These are phyloP conservation scores for Heritiera fomes DNA, from an alignment of 345 rosid species.

Conservation along the genomic window DNA sequence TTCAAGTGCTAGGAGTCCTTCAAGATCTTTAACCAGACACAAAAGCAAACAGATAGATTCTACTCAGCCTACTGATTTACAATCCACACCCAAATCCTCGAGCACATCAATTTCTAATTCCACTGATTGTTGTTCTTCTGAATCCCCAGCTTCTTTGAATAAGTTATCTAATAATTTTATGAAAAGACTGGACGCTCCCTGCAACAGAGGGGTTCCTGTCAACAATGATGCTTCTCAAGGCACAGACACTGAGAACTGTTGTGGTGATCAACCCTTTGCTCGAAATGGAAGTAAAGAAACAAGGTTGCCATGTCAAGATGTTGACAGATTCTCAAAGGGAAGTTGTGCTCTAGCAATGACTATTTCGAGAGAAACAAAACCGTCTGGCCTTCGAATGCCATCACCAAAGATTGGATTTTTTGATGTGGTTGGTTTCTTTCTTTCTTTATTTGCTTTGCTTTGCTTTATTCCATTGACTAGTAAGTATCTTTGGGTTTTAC, in stretches of 20 bases:
- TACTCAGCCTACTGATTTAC: slow-evolving; percentile 14
- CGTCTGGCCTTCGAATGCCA: slow-evolving; percentile 48
- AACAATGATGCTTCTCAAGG: slow-evolving; percentile 15
- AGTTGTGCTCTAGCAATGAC: slow-evolving; percentile 11
- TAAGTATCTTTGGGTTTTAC: not conserved
- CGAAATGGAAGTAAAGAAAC: slow-evolving; percentile 20
- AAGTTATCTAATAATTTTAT: slow-evolving; percentile 13
- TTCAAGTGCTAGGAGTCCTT: slow-evolving; percentile 29
- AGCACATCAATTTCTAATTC: slow-evolving; percentile 30
- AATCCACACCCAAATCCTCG: slow-evolving; percentile 28
- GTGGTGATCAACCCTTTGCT: not conserved
- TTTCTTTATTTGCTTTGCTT: not conserved
- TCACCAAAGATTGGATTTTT: slow-evolving; percentile 54
- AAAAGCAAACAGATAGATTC: slow-evolving; percentile 21
- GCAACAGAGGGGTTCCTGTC: not conserved
- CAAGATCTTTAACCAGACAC: slow-evolving; percentile 17
- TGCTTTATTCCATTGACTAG: not conserved
- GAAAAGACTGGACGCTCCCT: not conserved
- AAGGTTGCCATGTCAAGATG: slow-evolving; percentile 7
- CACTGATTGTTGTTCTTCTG: slow-evolving; percentile 27
- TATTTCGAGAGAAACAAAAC: slow-evolving; percentile 22
- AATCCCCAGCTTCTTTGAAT: slow-evolving; percentile 20
- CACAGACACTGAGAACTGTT: slow-evolving; percentile 13
- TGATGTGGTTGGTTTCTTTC: slow-evolving; percentile 37
- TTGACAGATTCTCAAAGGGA: not conserved